phyloP scores from a whole-genome alignment of 2,329 filamentous ascomycete genomes.

The Aspergillus unguis region DNA sequence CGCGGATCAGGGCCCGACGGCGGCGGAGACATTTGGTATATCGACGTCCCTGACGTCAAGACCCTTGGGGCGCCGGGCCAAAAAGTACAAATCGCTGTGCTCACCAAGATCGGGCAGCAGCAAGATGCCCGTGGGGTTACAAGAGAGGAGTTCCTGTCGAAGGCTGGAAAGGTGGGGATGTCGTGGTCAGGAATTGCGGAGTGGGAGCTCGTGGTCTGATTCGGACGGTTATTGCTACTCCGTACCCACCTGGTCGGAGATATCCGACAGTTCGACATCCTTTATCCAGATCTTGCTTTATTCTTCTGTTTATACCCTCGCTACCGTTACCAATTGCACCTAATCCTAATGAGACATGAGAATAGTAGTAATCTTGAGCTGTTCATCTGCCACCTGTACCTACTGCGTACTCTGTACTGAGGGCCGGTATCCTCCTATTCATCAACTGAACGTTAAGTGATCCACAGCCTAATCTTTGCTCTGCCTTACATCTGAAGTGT shows the following conservation, averaged over 20 bases:
- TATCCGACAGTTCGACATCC: neutral
- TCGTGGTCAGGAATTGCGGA: constrained; percentile 51
- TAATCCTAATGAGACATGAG: constrained; percentile 2
- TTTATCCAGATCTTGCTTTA: neutral
- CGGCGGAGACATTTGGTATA: constrained; percentile 79
- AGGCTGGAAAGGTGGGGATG: constrained; percentile 48
- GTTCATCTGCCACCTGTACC: too few species aligned
- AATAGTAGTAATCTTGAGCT: neutral
- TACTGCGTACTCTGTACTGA: too few species aligned
- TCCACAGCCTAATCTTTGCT: too few species aligned
- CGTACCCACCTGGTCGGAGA: neutral
- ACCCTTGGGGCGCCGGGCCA: constrained; percentile 68
- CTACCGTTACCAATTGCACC: neutral
- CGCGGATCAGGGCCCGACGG: constrained; percentile 44
- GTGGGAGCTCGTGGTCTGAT: constrained; percentile 51
- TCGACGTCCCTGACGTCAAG: constrained; percentile 62
- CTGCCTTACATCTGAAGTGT: too few species aligned
- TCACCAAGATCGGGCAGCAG: constrained; percentile 53
- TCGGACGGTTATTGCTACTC: neutral
- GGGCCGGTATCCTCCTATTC: too few species aligned
- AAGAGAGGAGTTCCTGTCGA: constrained; percentile 46
- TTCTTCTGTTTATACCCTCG: constrained; percentile 1
- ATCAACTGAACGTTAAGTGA: too few species aligned
- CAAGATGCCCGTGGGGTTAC: constrained; percentile 54
- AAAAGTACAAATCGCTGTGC: constrained; percentile 61